These are phyloP conservation scores for Marvania coccoides DNA, from an alignment of 139 green algal genomes.

Conservation along the genomic window DNA sequence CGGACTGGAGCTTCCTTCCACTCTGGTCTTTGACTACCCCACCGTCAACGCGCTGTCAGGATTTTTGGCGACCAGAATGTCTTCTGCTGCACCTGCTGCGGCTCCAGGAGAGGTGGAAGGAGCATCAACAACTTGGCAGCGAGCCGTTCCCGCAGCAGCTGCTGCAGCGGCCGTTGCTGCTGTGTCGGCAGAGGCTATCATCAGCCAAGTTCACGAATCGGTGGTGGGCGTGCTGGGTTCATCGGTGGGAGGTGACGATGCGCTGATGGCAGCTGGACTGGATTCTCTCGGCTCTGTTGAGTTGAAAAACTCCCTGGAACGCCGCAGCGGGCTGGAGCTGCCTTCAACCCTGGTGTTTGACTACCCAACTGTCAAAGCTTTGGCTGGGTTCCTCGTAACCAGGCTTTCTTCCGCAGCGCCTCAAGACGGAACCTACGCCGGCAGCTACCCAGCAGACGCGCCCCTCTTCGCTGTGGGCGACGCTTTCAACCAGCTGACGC, in stretches of 20 bases:
- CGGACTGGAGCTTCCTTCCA: conserved; percentile 31
- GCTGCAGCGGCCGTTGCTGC: not conserved
- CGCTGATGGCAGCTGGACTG: conserved; percentile 56
- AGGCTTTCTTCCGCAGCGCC: conserved; percentile 7
- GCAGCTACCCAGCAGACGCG: too few relatives aligned
- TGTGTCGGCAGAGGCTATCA: not conserved
- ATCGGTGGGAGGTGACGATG: conserved; percentile 17
- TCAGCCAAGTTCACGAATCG: not conserved
- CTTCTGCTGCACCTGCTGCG: not conserved
- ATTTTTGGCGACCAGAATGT: not conserved
- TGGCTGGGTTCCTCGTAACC: conserved; percentile 24
- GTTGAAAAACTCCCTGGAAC: conserved; percentile 24
- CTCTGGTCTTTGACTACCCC: conserved; percentile 58
- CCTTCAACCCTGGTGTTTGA: conserved; percentile 50
- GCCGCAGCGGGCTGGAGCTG: conserved; percentile 19
- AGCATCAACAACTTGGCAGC: not conserved
- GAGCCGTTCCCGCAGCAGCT: not conserved
- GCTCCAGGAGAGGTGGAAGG: conserved; percentile 1
- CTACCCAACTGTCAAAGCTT: conserved; percentile 38
- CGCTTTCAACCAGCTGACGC: too few relatives aligned
- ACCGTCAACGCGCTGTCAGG: conserved; percentile 16
- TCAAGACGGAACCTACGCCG: too few relatives aligned
- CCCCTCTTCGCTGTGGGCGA: too few relatives aligned
- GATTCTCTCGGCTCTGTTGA: conserved; percentile 48
- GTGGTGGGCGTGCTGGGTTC: not conserved